Conservation (phyloP, 164 flowering plant species). For the Cinnamomum micranthum region DNA sequence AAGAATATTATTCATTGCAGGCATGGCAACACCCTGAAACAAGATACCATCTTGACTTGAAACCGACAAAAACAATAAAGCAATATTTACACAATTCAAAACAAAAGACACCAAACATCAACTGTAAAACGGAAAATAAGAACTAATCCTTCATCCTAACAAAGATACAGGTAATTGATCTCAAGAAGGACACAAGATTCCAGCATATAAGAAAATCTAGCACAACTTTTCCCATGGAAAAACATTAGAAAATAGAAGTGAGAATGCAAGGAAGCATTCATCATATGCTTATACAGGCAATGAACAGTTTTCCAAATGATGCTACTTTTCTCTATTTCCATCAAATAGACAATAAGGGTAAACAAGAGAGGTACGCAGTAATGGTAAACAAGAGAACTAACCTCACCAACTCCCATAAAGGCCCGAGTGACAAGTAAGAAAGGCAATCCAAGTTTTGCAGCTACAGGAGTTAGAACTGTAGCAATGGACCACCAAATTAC, state of each 20-base stretch:
- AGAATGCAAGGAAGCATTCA: neutral
- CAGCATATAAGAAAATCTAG: neutral
- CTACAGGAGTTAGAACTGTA: constrained; percentile 81
- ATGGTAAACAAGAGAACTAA: constrained; percentile 23
- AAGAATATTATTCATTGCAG: constrained; percentile 93
- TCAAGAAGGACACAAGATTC: neutral
- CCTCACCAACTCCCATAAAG: constrained; percentile 98
- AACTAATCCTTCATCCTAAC: neutral
- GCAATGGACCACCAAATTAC: constrained; percentile 99
- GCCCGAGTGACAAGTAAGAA: constrained; percentile 85
- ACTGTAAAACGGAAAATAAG: neutral
- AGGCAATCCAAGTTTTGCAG: constrained; percentile 90
- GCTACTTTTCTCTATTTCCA: neutral
- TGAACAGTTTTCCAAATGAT: neutral
- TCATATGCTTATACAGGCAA: neutral
- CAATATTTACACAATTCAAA: neutral
- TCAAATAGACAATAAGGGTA: neutral
- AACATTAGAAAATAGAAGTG: neutral
- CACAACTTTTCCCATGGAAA: neutral
- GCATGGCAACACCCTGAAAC: constrained; percentile 99
- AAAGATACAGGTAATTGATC: neutral
- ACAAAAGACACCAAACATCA: neutral
- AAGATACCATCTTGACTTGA: constrained; percentile 2
- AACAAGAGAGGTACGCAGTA: neutral
- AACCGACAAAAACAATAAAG: neutral